A percentile compares a stretch with the other conserved stretches of the same genome.
Conservation (phyloP, 2,329 filamentous ascomycete species). For the Fusarium albosuccineum region DNA sequence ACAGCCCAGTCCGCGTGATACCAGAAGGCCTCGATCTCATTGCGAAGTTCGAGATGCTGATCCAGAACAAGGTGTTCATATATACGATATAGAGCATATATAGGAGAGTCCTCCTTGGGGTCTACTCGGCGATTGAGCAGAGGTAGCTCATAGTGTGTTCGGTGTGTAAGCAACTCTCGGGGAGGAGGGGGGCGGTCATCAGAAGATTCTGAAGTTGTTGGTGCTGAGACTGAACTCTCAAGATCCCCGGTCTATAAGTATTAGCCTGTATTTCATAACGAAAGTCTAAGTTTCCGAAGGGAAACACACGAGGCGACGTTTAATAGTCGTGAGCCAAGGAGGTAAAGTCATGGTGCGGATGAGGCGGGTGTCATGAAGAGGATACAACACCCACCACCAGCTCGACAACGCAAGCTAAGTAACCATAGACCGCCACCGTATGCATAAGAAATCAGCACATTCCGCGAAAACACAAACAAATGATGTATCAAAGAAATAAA, state of each 20-base stretch:
- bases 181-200: constrained; percentile 19
- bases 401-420: background rate
- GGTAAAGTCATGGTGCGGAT: constrained; percentile 12
- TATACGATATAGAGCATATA: constrained; percentile 34
- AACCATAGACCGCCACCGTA: too few species aligned
- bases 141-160: constrained; percentile 29
- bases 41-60: constrained; percentile 31
- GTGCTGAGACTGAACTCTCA: background rate
- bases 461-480: background rate
- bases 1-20: constrained; percentile 29
- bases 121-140: constrained; percentile 27
- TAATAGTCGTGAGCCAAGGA: constrained; percentile 14
- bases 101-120: constrained; percentile 11
- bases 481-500: background rate
- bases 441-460: background rate
- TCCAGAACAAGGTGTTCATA: constrained; percentile 35
- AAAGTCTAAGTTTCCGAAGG: background rate
- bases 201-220: background rate
- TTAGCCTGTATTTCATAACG: background rate
- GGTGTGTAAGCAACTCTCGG: constrained; percentile 17
- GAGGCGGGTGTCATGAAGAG: background rate
- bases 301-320: constrained; percentile 13
- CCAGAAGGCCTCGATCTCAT: constrained; percentile 39
- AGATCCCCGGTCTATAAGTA: constrained; percentile 10
- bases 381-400: background rate